A percentile compares a stretch with the other conserved stretches of the same genome.
Conservation (phyloP, 371 early-diverging fungal genomes). For the Mucor lusitanicus region DNA sequence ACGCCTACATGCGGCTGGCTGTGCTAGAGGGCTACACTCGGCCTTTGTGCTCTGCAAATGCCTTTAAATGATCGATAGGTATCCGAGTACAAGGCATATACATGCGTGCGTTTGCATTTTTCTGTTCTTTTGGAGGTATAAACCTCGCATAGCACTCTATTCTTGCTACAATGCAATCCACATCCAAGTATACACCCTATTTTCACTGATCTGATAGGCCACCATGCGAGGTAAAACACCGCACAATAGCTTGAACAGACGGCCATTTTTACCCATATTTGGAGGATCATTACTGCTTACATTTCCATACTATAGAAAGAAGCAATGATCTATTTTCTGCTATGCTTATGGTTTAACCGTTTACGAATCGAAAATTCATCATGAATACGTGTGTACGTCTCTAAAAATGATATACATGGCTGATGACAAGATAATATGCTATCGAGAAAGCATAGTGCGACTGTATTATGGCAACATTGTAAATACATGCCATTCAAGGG, state of each 20-base stretch:
- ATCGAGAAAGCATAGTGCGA: background rate
- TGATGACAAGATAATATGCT: background rate
- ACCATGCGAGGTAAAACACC: background rate
- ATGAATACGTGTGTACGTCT: background rate
- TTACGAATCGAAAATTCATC: background rate
- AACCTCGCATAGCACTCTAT: background rate
- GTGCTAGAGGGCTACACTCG: background rate
- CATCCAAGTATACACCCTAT: background rate
- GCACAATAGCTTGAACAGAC: background rate
- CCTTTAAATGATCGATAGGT: background rate
- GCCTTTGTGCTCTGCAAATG: background rate
- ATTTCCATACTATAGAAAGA: background rate
- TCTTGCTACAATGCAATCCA: background rate
- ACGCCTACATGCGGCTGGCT: no score
- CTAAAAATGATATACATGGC: background rate
- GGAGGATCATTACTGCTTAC: background rate
- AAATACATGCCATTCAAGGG: background rate
- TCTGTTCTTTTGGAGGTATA: background rate
- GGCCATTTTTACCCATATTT: background rate
- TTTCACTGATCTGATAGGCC: background rate
- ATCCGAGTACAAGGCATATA: background rate
- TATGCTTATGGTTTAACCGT: background rate
- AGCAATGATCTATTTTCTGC: background rate
- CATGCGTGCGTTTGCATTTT: background rate
- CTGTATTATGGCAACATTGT: background rate